Evolutionary conservation across 2,329 filamentous ascomycete genomes (phyloP).

Genomic region (Dactylellina leptospora): DNA sequence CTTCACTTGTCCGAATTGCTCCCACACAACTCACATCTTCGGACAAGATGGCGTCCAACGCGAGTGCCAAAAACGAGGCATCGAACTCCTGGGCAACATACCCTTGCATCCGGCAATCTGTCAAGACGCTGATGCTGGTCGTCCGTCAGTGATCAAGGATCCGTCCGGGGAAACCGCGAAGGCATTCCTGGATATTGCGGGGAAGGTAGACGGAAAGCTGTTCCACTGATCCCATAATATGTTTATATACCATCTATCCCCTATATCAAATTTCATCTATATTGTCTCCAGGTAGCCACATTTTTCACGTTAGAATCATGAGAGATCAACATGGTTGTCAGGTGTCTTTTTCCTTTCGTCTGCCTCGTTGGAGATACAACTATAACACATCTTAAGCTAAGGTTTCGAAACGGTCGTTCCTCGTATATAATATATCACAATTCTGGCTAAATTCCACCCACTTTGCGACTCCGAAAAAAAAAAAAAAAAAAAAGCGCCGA

Average conservation of each 20-base stretch:
- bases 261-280: constrained; percentile 18
- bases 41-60: constrained; percentile 71
- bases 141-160: constrained; percentile 88
- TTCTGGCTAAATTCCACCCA: constrained; percentile 52
- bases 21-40: constrained; percentile 78
- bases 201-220: constrained; percentile 61
- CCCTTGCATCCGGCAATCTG: constrained; percentile 87
- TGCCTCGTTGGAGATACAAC: neutral
- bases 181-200: constrained; percentile 77
- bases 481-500: constrained; percentile 7
- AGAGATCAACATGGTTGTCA: constrained; percentile 22
- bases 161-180: constrained; percentile 76
- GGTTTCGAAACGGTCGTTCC: neutral
- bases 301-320: constrained; percentile 18
- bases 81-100: constrained; percentile 87
- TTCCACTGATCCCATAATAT: constrained; percentile 33
- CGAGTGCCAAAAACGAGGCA: constrained; percentile 75
- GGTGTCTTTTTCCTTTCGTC: constrained; percentile 4
- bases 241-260: constrained; percentile 9
- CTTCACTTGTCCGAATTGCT: constrained; percentile 81
- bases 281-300: constrained; percentile 3
- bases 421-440: constrained; percentile 12
- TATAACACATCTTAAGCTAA: too few relatives aligned
- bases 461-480: constrained; percentile 40
- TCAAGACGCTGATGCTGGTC: constrained; percentile 84